phyloP scores from a whole-genome alignment of 495 filamentous ascomycete species.

The Neurospora sp. region DNA sequence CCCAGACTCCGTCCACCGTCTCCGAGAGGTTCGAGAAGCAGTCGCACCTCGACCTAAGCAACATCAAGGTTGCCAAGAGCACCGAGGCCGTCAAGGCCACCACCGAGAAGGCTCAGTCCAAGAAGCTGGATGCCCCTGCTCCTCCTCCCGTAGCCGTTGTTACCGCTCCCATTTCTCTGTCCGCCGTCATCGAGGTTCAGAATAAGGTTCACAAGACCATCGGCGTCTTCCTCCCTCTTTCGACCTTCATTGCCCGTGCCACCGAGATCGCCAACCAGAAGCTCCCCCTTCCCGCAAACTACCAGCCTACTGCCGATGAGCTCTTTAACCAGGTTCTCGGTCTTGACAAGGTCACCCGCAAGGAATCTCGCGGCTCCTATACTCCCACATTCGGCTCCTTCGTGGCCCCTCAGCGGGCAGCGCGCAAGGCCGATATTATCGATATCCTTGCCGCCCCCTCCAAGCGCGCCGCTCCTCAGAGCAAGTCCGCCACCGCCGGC shows the following conservation, averaged over 20 bases:
- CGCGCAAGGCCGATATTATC: slow-evolving; percentile 57
- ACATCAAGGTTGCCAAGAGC: slow-evolving; percentile 72
- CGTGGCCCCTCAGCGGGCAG: slow-evolving; percentile 46
- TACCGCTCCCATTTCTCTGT: slow-evolving; percentile 65
- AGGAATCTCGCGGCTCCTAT: slow-evolving; percentile 46
- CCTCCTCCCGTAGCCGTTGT: slow-evolving; percentile 42
- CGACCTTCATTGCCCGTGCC: slow-evolving; percentile 77
- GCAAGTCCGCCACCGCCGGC: slow-evolving; percentile 20
- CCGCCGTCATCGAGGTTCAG: slow-evolving; percentile 67
- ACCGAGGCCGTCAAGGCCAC: slow-evolving; percentile 38
- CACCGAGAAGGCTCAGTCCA: slow-evolving; percentile 26
- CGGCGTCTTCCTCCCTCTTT: slow-evolving; percentile 71
- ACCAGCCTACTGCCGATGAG: slow-evolving; percentile 61
- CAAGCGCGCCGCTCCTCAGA: slow-evolving; percentile 18
- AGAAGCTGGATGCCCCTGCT: slow-evolving; percentile 16
- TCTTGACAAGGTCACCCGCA: slow-evolving; percentile 38
- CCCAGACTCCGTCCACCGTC: slow-evolving; percentile 57
- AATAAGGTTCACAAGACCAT: slow-evolving; percentile 63
- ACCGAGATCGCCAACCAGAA: slow-evolving; percentile 76
- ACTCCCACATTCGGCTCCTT: slow-evolving; percentile 33
- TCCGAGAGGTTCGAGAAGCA: slow-evolving; percentile 62
- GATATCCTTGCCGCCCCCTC: slow-evolving; percentile 57
- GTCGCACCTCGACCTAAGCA: slow-evolving; percentile 79
- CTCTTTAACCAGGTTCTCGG: slow-evolving; percentile 85
- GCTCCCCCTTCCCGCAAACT: slow-evolving; percentile 54